phyloP scores from a whole-genome alignment of 2,329 filamentous ascomycete genomes.

The Didymosphaeria variabile region DNA sequence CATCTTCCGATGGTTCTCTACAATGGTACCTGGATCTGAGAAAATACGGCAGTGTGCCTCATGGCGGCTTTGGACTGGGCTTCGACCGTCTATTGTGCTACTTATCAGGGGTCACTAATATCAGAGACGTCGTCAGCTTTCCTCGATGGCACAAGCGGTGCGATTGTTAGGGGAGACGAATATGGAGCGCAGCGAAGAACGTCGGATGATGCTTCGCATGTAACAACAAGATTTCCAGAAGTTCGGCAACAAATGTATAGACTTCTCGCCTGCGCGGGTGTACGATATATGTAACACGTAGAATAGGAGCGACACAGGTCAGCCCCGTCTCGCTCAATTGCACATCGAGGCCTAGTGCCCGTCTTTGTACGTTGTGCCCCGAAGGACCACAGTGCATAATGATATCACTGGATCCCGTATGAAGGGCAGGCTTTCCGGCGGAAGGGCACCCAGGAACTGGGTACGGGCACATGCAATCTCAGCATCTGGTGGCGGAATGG shows the following conservation, averaged over 20 bases:
- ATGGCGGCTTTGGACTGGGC: constrained; percentile 89
- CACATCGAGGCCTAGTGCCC: neutral
- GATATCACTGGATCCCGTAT: neutral
- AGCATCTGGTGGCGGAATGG: neutral
- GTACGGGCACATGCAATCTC: neutral
- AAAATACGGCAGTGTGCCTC: constrained; percentile 88
- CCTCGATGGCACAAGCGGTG: constrained; percentile 73
- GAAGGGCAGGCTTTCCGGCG: neutral
- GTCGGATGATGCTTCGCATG: constrained; percentile 1
- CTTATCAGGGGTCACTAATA: constrained; percentile 79
- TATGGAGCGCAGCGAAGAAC: neutral
- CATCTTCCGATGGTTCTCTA: constrained; percentile 53
- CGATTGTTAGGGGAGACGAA: constrained; percentile 53
- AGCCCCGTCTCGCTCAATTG: neutral
- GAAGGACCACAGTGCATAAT: neutral
- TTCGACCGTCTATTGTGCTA: constrained; percentile 89
- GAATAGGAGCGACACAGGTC: neutral
- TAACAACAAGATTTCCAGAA: neutral
- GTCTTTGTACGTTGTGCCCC: neutral
- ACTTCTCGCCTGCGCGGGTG: constrained; percentile 1
- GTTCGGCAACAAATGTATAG: constrained; percentile 1
- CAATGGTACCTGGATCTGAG: constrained; percentile 91
- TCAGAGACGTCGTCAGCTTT: constrained; percentile 87
- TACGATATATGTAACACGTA: constrained; percentile 8
- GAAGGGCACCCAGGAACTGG: neutral